phyloP scores from a whole-genome alignment of 306 rosid species.

The Ormosia emarginata region DNA sequence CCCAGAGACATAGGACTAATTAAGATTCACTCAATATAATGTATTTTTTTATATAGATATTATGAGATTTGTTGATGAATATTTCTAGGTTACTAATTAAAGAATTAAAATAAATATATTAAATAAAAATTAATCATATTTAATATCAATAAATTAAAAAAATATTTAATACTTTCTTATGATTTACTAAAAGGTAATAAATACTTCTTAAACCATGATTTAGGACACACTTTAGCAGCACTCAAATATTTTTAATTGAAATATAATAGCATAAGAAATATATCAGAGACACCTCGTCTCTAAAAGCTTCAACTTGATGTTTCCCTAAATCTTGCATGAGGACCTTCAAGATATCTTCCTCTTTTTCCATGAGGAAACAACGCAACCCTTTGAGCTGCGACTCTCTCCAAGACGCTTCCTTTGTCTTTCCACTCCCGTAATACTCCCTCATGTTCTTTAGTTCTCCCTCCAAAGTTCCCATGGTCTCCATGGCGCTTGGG shows the following conservation, averaged over 20 bases:
- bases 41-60: too few relatives aligned
- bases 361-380: constrained; percentile 40
- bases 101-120: neutral
- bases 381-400: constrained; percentile 58
- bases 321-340: constrained; percentile 69
- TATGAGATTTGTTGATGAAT: neutral
- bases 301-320: constrained; percentile 62
- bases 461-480: constrained; percentile 33
- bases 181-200: too few relatives aligned
- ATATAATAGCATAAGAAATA: neutral
- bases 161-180: too few relatives aligned
- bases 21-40: neutral
- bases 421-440: constrained; percentile 50
- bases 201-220: neutral
- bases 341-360: constrained; percentile 43
- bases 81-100: neutral
- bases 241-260: neutral
- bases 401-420: constrained; percentile 60
- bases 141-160: neutral
- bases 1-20: neutral
- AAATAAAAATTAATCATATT: neutral
- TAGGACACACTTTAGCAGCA: neutral
- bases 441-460: constrained; percentile 41
- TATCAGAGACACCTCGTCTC: constrained; percentile 63
- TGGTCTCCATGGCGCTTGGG: neutral